These are phyloP conservation scores for Zygoascus meyerae DNA, from an alignment of 1,139 yeast species.

Conservation along the genomic window DNA sequence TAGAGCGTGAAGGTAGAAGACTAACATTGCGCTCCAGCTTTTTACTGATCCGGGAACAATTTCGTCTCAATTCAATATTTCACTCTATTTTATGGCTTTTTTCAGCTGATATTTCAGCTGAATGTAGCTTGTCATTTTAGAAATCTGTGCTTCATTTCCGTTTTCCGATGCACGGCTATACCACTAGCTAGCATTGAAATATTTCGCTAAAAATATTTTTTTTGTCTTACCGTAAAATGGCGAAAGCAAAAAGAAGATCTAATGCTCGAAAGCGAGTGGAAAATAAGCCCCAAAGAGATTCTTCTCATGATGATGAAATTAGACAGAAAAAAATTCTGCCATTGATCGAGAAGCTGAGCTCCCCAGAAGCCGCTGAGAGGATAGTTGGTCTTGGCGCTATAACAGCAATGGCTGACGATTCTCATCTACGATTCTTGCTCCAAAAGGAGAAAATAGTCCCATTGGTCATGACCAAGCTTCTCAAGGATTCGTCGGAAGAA, in stretches of 20 bases:
- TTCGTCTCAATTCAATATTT: no score
- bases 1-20: no score
- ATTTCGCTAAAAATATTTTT: not conserved
- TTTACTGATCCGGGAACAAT: no score
- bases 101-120: no score
- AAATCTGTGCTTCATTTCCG: no score
- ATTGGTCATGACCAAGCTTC: conserved; percentile 54
- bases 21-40: no score
- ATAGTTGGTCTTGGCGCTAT: conserved; percentile 74
- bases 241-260: conserved; percentile 16
- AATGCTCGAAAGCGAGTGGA: not conserved
- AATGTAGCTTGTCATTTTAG: no score
- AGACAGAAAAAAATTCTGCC: conserved; percentile 60
- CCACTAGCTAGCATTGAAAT: not conserved
- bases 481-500: conserved; percentile 66
- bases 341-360: conserved; percentile 55
- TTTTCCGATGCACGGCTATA: no score
- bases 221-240: conserved; percentile 11
- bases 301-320: conserved; percentile 43
- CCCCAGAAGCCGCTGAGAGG: conserved; percentile 64
- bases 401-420: conserved; percentile 64
- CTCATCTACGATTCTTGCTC: conserved; percentile 52
- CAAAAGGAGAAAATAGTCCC: conserved; percentile 67
- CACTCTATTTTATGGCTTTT: no score
- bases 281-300: not conserved